Evolutionary conservation across 805 yeast genomes (phyloP), one percentile per base, ranked within the genome.

Genomic region (Monosporozyma aerobia): DNA sequence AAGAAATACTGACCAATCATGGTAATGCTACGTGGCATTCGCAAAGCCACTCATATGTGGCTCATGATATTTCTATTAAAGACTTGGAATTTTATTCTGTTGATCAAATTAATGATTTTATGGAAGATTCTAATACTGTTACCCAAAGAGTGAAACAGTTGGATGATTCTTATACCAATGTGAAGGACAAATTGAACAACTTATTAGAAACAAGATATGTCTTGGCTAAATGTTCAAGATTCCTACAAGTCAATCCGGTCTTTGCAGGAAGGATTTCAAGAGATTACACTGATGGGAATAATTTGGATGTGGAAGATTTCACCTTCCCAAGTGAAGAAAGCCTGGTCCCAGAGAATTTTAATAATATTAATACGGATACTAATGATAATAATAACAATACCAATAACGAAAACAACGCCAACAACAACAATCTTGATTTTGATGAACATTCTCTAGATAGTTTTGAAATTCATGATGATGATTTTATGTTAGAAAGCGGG

Each of bases 81-180:
- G 55, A 56, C n/a, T 54, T 68, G 53, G 63, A 59, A n/a, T 56
- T 60, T 2, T 67, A 66, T 16, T 58, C 65, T 9, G 51, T 60
- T 10, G 67, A 65, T 44, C 86, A 61, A 2, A 59, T 69, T 5
- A 96, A 90, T 65, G 85, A 80, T 40, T 69, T 84, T 54, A 76
- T 79, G 19, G 77, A 77, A 45, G 82, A 80, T 54, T 80, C 90
- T 8, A 78, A 77, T 53, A 67, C 79, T 8, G 76, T 88, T 50
- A 97, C 92, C 69, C 78, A 78, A 44, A 77, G 96, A 61, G 80
- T 92, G 10, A 65, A 73, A 35, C 89, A 85, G 62, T 74, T 94
- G 62, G 79, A 81, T 52, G 85, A 78, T n/a, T 82, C 96, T 1
- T 75, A 83, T 51, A 81, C 79, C 40, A 74, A 77, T 6, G 74